Conservation (phyloP, 345 rosid genomes). For the Boechera divaricarpa region DNA sequence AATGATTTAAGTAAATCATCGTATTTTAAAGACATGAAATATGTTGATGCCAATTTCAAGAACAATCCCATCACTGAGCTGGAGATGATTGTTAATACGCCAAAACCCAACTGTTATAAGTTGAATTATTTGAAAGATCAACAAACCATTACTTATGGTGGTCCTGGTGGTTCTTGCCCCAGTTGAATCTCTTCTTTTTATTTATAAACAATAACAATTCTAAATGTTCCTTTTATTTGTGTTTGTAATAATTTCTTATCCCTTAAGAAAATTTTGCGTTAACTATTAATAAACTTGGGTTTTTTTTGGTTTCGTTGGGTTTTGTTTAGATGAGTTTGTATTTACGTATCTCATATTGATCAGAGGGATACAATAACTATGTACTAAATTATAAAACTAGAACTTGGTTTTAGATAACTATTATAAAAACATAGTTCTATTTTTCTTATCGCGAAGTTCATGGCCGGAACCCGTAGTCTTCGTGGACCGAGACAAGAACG, state of each 20-base stretch:
- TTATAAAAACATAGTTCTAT: no score
- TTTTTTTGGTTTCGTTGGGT: not conserved
- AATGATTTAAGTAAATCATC: constrained; percentile 18
- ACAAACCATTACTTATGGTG: constrained; percentile 13
- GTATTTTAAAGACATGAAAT: not conserved
- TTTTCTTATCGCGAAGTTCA: no score
- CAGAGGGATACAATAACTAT: no score
- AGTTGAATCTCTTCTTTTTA: not conserved
- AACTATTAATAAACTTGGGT: not conserved
- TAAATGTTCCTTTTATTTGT: not conserved
- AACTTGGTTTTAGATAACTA: no score
- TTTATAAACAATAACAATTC: not conserved
- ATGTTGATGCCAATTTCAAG: not conserved
- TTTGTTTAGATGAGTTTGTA: no score
- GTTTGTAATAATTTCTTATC: not conserved
- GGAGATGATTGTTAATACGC: not conserved
- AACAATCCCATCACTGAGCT: not conserved
- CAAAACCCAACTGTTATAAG: constrained; percentile 7
- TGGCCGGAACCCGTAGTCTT: not conserved
- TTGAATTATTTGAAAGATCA: constrained; percentile 3
- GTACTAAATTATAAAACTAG: no score
- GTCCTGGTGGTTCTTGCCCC: constrained; percentile 7
- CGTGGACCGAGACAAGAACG: not conserved
- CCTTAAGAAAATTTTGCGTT: not conserved
- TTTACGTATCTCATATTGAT: no score